Percentiles rank a stretch among this genome's conserved stretches.
These are phyloP conservation scores for Vigna angularis DNA, from an alignment of 306 rosid genomes.

Conservation along the genomic window DNA sequence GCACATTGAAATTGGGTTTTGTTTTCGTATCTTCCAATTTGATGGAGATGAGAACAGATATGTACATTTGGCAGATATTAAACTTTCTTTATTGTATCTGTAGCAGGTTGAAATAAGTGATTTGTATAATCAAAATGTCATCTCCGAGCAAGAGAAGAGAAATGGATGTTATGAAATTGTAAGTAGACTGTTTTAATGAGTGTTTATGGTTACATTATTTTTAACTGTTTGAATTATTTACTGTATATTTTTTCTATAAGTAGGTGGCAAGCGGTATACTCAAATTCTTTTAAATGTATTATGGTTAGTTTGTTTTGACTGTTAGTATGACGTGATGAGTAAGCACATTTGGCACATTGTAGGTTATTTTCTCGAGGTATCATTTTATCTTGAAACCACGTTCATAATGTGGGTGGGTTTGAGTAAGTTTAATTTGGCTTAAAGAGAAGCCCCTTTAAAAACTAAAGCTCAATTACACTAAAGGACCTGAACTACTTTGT, in stretches of 20 bases:
- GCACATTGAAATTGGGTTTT: slow-evolving; percentile 16
- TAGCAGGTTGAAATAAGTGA: slow-evolving; percentile 60
- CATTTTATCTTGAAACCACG: slow-evolving; percentile 27
- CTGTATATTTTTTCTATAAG: background rate
- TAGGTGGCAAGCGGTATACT: slow-evolving; percentile 11
- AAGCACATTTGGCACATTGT: slow-evolving; percentile 34
- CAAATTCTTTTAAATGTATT: slow-evolving; percentile 22
- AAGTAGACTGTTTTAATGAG: slow-evolving; percentile 49
- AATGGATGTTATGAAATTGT: slow-evolving; percentile 99
- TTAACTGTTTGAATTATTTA: slow-evolving; percentile 6
- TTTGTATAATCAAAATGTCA: slow-evolving; percentile 68
- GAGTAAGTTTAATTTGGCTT: slow-evolving; percentile 12
- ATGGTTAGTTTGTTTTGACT: slow-evolving; percentile 25
- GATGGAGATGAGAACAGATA: slow-evolving; percentile 10
- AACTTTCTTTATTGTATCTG: slow-evolving; percentile 34
- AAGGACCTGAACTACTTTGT: background rate
- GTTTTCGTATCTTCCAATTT: slow-evolving; percentile 3
- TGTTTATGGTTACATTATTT: slow-evolving; percentile 25
- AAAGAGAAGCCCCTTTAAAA: slow-evolving; percentile 5
- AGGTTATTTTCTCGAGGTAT: slow-evolving; percentile 5
- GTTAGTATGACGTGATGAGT: slow-evolving; percentile 14
- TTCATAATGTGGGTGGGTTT: slow-evolving; percentile 20
- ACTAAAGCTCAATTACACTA: background rate
- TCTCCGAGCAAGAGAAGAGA: slow-evolving; percentile 99
- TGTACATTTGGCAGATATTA: slow-evolving; percentile 13